Conservation (phyloP, 768 basidiomycete genomes). For the Suillus plorans region DNA sequence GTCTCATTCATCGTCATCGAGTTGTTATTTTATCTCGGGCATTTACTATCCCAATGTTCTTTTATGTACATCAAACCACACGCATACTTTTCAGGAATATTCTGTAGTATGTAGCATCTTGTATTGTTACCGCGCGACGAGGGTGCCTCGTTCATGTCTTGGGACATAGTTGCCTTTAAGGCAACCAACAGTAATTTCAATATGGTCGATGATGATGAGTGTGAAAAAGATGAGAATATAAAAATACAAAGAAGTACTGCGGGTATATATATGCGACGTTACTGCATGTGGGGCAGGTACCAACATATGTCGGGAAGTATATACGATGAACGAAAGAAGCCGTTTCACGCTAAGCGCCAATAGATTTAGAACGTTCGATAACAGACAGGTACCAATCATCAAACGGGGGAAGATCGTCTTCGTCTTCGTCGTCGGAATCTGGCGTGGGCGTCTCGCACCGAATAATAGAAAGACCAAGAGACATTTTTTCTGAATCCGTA, state of each 20-base stretch:
- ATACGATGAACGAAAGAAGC: not conserved
- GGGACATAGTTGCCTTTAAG: slow-evolving; percentile 3
- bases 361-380: slow-evolving; percentile 8
- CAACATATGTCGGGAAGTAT: not conserved
- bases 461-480: not conserved
- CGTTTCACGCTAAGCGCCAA: not conserved
- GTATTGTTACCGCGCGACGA: slow-evolving; percentile 2
- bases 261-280: not conserved
- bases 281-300: slow-evolving; percentile 4
- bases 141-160: not conserved
- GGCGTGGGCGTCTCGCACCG: slow-evolving; percentile 5
- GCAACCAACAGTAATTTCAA: not conserved
- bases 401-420: slow-evolving; percentile 15
- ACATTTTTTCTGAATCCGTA: not conserved
- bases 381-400: slow-evolving; percentile 20
- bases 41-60: slow-evolving; percentile 1
- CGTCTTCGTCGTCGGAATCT: slow-evolving; percentile 12
- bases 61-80: not conserved
- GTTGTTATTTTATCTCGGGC: slow-evolving; percentile 2
- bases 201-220: not conserved
- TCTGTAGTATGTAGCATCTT: slow-evolving; percentile 4
- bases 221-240: not conserved
- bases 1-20: not conserved
- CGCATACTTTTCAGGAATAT: not conserved
- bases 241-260: not conserved